A percentile compares a stretch with the other conserved stretches of the same genome.
These are phyloP conservation scores for Paramecium tetraurelia DNA, from an alignment of 73 alveolate species.

Conservation along the genomic window DNA sequence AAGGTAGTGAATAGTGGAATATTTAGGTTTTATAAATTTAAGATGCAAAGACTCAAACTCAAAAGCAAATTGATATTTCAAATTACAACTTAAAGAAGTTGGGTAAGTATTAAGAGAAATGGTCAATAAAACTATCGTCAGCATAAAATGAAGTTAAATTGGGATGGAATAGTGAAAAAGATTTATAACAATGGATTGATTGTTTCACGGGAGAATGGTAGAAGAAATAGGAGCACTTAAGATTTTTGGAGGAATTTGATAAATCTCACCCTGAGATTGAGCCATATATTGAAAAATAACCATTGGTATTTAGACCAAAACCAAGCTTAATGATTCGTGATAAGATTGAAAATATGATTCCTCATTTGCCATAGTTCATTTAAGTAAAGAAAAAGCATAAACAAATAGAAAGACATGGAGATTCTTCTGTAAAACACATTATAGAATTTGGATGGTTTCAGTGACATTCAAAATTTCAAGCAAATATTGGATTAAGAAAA, in stretches of 20 bases:
- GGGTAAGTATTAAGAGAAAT: not conserved
- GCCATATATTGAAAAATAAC: not conserved
- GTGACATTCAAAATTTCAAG: not conserved
- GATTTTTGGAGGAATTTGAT: not conserved
- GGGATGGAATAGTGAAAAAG: constrained; percentile 29
- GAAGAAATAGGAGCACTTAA: not conserved
- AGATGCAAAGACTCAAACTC: not conserved
- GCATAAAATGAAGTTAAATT: not conserved
- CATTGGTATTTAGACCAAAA: not conserved
- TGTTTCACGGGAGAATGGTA: not conserved
- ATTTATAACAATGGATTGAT: not conserved
- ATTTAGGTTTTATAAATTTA: not conserved
- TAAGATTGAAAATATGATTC: constrained; percentile 11
- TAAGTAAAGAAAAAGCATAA: not conserved
- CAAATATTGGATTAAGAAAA: not conserved
- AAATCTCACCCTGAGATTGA: not conserved
- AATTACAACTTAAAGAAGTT: not conserved
- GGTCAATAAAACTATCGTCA: not conserved
- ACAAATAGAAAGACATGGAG: not conserved
- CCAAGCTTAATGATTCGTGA: not conserved
- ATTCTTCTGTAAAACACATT: not conserved
- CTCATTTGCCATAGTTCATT: not conserved
- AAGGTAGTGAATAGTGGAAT: not conserved
- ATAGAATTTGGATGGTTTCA: constrained; percentile 17
- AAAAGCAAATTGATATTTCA: not conserved